A percentile compares a stretch with the other conserved stretches of the same genome.
phyloP scores from a whole-genome alignment of 2,329 filamentous ascomycete genomes.

The Trichoderma afroharzianum region DNA sequence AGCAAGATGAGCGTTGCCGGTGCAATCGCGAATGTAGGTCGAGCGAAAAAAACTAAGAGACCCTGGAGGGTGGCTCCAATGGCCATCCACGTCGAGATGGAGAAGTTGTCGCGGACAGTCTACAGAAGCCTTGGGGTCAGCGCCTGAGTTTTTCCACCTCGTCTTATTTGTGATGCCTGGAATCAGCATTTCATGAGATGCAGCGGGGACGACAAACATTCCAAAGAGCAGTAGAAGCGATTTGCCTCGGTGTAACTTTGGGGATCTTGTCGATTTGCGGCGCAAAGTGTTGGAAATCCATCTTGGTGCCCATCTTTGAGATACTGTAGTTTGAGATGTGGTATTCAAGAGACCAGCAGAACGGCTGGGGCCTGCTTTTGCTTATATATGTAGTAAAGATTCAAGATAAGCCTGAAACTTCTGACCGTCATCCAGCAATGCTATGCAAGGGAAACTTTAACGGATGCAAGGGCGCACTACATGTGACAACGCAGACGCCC shows the following conservation, averaged over 20 bases:
- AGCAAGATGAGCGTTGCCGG: not conserved
- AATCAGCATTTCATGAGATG: not conserved
- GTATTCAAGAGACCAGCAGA: not conserved
- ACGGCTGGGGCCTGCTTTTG: not conserved
- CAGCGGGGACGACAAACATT: not conserved
- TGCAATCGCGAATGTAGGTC: not conserved
- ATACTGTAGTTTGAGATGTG: not conserved
- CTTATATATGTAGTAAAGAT: not conserved
- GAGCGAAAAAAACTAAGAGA: not conserved
- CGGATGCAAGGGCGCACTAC: not conserved
- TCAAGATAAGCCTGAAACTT: not conserved
- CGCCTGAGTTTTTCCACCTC: not conserved
- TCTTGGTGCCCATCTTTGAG: not conserved
- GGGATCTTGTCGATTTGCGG: not conserved
- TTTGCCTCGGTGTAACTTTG: not conserved
- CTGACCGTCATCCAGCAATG: not conserved
- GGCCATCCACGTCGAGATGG: slow-evolving; percentile 12
- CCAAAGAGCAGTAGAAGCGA: not conserved
- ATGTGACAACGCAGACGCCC: not conserved
- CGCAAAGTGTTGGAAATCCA: slow-evolving; percentile 12
- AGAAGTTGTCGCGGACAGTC: slow-evolving; percentile 11
- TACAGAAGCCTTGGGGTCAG: not conserved
- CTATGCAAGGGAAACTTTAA: not conserved
- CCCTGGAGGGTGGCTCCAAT: slow-evolving; percentile 10
- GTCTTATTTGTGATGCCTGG: not conserved